Percentiles rank a stretch among this genome's conserved stretches.
Conservation (phyloP, 352 stramenopile species). For the Phytophthora citrophthora region DNA sequence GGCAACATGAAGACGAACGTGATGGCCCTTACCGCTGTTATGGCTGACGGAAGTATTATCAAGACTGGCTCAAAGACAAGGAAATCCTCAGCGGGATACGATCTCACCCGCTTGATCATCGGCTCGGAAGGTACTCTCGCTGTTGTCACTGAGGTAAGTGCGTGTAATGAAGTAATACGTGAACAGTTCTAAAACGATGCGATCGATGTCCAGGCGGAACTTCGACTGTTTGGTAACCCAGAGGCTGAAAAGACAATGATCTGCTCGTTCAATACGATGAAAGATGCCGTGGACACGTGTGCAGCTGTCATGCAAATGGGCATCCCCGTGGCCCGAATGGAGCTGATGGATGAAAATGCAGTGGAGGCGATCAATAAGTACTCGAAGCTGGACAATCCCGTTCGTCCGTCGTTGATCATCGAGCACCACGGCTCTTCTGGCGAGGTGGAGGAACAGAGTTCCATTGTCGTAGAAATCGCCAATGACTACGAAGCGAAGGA, state of each 20-base stretch:
- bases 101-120: constrained; percentile 94
- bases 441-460: constrained; percentile 88
- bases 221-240: constrained; percentile 93
- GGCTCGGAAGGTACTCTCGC: constrained; percentile 95
- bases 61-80: constrained; percentile 91
- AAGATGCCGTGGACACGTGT: constrained; percentile 80
- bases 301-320: constrained; percentile 85
- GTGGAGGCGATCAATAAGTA: constrained; percentile 84
- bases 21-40: constrained; percentile 92
- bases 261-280: constrained; percentile 92
- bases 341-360: constrained; percentile 83
- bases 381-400: constrained; percentile 72
- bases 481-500: constrained; percentile 79
- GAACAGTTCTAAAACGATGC: constrained; percentile 4
- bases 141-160: constrained; percentile 92
- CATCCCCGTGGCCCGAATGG: constrained; percentile 85
- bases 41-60: constrained; percentile 87
- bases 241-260: constrained; percentile 90
- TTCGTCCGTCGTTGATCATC: constrained; percentile 93
- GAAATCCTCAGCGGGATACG: constrained; percentile 97
- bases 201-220: constrained; percentile 55
- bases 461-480: constrained; percentile 84
- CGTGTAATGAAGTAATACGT: neutral
- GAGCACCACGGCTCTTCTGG: constrained; percentile 88
- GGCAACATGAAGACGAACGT: constrained; percentile 98